Percentiles rank a stretch among this genome's conserved stretches.
These are phyloP conservation scores for Arabidopsis suecica DNA, from an alignment of 345 rosid species.

Conservation along the genomic window DNA sequence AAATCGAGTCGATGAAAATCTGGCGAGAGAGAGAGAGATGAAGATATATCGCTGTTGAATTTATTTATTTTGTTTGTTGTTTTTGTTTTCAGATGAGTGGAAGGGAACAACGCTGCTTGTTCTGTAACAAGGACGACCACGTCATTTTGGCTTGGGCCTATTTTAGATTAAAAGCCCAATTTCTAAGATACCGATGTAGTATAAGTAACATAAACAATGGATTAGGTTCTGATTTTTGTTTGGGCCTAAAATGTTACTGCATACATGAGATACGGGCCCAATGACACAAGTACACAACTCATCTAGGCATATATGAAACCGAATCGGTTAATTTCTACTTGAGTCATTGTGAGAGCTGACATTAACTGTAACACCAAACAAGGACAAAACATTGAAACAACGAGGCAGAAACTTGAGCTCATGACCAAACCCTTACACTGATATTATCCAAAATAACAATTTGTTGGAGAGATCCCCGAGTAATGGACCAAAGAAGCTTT, in stretches of 20 bases:
- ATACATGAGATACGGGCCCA: too few relatives aligned
- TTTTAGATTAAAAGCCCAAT: neutral
- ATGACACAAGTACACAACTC: too few relatives aligned
- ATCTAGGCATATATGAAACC: too few relatives aligned
- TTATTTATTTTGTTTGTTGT: conserved; percentile 14
- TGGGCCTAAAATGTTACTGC: too few relatives aligned
- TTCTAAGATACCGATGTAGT: neutral
- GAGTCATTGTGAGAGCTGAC: neutral
- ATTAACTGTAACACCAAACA: neutral
- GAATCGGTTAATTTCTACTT: too few relatives aligned
- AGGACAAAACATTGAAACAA: neutral
- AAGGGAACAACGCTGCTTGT: conserved; percentile 40
- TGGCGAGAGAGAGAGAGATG: conserved; percentile 30
- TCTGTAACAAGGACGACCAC: conserved; percentile 33
- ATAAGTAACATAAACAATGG: too few relatives aligned
- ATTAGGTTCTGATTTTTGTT: too few relatives aligned
- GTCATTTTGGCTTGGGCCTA: conserved; percentile 27
- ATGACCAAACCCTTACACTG: neutral
- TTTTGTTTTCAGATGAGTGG: conserved; percentile 40
- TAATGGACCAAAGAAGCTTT: conserved; percentile 12
- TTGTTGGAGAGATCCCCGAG: neutral
- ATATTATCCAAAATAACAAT: neutral
- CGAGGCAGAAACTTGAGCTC: neutral
- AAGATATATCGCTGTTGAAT: conserved; percentile 32
- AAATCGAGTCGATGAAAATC: conserved; percentile 27